These are phyloP conservation scores for Leccinum fibrillosum DNA, from an alignment of 768 basidiomycete genomes.

Conservation along the genomic window DNA sequence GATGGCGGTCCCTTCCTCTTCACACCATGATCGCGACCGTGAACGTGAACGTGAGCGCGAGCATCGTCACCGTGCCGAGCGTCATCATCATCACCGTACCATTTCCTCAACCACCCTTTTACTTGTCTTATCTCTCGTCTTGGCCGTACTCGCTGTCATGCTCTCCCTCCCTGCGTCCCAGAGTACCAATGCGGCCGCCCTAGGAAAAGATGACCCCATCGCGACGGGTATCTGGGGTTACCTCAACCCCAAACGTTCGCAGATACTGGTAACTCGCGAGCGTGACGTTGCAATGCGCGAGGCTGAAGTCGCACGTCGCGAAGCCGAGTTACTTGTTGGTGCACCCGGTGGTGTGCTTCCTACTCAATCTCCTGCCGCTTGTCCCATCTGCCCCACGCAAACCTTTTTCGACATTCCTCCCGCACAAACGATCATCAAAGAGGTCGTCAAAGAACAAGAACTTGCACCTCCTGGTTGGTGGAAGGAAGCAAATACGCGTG, in stretches of 20 bases:
- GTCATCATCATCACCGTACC: constrained; percentile 77
- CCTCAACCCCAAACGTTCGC: constrained; percentile 78
- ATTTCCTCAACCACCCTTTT: constrained; percentile 89
- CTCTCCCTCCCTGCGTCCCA: constrained; percentile 71
- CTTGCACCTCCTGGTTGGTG: constrained; percentile 80
- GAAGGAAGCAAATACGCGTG: constrained; percentile 61
- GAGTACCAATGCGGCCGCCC: constrained; percentile 24
- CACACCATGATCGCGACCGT: constrained; percentile 63
- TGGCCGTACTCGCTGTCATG: constrained; percentile 90
- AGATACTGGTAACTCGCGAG: constrained; percentile 77
- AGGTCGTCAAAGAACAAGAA: constrained; percentile 79
- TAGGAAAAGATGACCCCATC: constrained; percentile 35
- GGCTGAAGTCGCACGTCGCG: constrained; percentile 85
- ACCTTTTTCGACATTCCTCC: constrained; percentile 58
- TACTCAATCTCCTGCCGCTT: constrained; percentile 46
- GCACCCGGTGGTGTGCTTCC: constrained; percentile 79
- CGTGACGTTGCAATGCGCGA: constrained; percentile 77
- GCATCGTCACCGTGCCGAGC: constrained; percentile 57
- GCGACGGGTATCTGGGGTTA: constrained; percentile 63
- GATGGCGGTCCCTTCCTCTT: constrained; percentile 88
- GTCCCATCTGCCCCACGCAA: constrained; percentile 55
- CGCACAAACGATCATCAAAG: constrained; percentile 80
- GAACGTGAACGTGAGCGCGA: constrained; percentile 51
- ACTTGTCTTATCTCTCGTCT: constrained; percentile 78
- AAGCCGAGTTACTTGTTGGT: constrained; percentile 80